Evolutionary conservation across 371 early-diverging fungal genomes (phyloP), one percentile per base, ranked within the genome.

Genomic region (Umbelopsis sp.): DNA sequence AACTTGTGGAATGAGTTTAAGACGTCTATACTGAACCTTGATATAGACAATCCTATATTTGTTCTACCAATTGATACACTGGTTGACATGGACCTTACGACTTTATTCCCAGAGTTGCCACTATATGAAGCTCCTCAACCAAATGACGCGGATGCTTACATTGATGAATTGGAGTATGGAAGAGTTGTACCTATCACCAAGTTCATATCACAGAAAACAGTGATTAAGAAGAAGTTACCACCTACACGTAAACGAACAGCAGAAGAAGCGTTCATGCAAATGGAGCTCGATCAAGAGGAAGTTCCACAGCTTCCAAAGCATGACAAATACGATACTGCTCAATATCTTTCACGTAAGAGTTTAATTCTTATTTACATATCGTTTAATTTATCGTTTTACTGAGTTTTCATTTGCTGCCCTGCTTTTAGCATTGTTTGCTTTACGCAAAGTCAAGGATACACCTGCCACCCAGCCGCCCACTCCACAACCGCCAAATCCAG

Each of bases 101-200:
- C 78, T 6, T 74, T 81, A 37, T 84, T 84, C 69, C 80, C 82
- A 14, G 84, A 84, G 41, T 41, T 81, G 9, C 81, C 85, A 10
- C 66, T 77, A n/a, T 84, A 84, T 64, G 80, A 80, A 20, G 79
- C 82, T 25, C 84, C 84, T 20, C 79, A 78, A 45, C 79, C 84
- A 11, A 79, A 84, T 44, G 76, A 76, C 35, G 52, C 79, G 12
- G 83, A 83, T 52, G 78, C 83, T 10, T 83, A 80, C 63, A 77
- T 79, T 68, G 80, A 83, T 52, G 79, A 80, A 70, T 65, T 70
- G 7, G 83, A 83, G 63, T 76, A 74, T 37, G 71, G 74, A n/a
- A 72, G 77, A 2, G 74, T 79, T 18, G 72, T 79, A 18, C 79
- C 83, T 2, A 73, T 83, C 50, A 71, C 76, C 25, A 72, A 74